Evolutionary conservation across 352 stramenopile genomes (phyloP).

Genomic region (Blastocystis sp.): DNA sequence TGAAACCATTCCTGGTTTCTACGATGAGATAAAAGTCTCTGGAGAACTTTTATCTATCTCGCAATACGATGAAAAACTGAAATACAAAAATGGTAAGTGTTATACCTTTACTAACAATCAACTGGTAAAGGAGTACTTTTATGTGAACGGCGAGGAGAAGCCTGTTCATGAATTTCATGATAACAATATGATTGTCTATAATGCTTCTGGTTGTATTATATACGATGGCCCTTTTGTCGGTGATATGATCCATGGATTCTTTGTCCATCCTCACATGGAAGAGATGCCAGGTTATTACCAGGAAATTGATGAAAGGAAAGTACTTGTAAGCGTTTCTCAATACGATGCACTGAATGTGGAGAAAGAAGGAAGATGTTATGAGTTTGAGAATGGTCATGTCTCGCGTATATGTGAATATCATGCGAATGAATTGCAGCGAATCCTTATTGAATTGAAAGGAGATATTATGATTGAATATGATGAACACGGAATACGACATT

Average conservation of each 20-base stretch:
- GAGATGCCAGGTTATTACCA: background rate
- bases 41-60: background rate
- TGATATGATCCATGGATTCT: background rate
- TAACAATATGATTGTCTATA: background rate
- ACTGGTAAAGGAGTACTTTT: background rate
- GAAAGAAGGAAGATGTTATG: background rate
- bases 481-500: background rate
- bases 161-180: background rate
- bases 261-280: background rate
- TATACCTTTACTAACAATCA: background rate
- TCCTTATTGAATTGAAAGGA: background rate
- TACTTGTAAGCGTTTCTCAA: background rate
- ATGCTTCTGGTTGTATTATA: background rate
- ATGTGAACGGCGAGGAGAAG: background rate
- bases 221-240: constrained; percentile 16
- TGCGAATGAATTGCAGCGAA: background rate
- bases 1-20: background rate
- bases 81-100: background rate
- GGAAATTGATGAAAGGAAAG: background rate
- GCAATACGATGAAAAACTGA: background rate
- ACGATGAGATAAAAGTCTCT: background rate
- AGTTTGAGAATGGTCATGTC: background rate
- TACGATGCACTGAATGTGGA: background rate
- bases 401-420: background rate
- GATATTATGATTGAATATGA: constrained; percentile 10